These are phyloP conservation scores for Litchi chinensis DNA, from an alignment of 345 rosid species.

Conservation along the genomic window DNA sequence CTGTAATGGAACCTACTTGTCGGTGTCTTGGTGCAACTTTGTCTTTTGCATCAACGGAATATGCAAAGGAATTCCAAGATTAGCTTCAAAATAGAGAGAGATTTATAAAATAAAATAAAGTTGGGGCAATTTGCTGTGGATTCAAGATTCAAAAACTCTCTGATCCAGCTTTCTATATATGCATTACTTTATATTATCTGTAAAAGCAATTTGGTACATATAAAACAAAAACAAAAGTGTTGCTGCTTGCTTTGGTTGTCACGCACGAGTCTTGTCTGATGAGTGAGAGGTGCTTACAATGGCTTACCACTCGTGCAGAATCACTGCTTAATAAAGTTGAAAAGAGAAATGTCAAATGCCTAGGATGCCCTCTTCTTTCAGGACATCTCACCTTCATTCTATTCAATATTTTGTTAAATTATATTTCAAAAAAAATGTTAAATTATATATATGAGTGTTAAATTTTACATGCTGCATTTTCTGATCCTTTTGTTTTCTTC, in stretches of 20 bases:
- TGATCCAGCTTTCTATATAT: not conserved
- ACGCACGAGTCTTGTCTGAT: conserved; percentile 3
- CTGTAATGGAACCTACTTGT: conserved; percentile 14
- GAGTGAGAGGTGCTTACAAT: too few species aligned
- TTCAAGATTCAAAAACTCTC: not conserved
- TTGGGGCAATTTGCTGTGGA: not conserved
- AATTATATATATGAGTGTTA: too few species aligned
- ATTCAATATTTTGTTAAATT: too few species aligned
- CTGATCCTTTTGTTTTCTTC: too few species aligned
- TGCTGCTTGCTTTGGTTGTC: conserved; percentile 22
- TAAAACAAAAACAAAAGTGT: not conserved
- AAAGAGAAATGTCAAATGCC: conserved; percentile 23
- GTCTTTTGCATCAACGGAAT: conserved; percentile 19
- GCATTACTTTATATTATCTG: conserved; percentile 8
- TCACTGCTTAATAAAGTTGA: not conserved
- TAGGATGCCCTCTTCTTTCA: conserved; percentile 18
- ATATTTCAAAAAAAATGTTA: too few species aligned
- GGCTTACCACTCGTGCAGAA: not conserved
- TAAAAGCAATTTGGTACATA: conserved; percentile 3
- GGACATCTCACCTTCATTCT: not conserved
- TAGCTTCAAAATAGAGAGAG: not conserved
- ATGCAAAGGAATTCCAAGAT: conserved; percentile 1
- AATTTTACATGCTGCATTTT: too few species aligned
- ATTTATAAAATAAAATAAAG: too few species aligned
- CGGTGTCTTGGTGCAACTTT: not conserved